Conservation (phyloP, 441 rosid species). For the Erysimum pusillum region DNA sequence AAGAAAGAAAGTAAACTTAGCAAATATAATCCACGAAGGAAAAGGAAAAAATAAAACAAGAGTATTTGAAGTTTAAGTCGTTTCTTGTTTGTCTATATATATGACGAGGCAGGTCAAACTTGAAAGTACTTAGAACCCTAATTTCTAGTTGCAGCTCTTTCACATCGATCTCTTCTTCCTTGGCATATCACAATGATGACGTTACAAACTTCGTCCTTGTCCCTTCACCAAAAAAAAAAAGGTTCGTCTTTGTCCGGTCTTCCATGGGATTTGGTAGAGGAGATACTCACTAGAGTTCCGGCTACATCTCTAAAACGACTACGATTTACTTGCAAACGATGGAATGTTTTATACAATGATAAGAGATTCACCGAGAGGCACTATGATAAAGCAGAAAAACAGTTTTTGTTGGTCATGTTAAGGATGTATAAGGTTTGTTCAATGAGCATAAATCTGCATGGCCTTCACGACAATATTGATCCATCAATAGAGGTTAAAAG, state of each 20-base stretch:
- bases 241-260: background rate
- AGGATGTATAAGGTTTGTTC: background rate
- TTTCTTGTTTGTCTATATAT: no score
- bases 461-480: background rate
- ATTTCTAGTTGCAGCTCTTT: background rate
- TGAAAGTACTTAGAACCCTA: background rate
- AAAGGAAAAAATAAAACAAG: no score
- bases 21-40: background rate
- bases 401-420: background rate
- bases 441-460: background rate
- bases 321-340: background rate
- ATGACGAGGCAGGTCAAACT: no score
- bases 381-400: slow-evolving; percentile 2
- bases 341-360: background rate
- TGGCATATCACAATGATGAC: background rate
- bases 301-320: background rate
- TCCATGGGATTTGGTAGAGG: background rate
- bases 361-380: background rate
- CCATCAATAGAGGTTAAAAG: background rate
- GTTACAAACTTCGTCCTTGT: background rate
- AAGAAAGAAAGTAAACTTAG: background rate
- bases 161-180: background rate
- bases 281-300: background rate
- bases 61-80: no score
- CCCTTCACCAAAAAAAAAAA: background rate